Percentiles rank a stretch among this genome's conserved stretches.
These are phyloP conservation scores for Neurospora sp. DNA, from an alignment of 495 filamentous ascomycete genomes.

Conservation along the genomic window DNA sequence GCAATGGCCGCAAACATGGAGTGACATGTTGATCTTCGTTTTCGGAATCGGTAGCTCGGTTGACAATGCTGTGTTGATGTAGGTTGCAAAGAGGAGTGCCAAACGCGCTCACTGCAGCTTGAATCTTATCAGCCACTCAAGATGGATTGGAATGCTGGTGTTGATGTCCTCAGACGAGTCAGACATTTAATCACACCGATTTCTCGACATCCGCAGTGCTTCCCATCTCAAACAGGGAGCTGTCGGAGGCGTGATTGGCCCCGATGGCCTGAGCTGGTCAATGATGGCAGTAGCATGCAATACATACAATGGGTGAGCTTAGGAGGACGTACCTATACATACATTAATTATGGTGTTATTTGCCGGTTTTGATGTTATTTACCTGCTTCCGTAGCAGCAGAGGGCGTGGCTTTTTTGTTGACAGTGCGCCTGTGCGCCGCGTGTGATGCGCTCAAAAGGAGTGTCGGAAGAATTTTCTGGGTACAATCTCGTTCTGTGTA, in stretches of 20 bases:
- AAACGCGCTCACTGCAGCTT: not conserved
- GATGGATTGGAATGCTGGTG: not conserved
- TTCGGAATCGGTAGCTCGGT: not conserved
- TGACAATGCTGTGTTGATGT: not conserved
- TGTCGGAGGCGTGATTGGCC: not conserved
- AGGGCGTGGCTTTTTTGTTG: not conserved
- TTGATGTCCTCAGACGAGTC: not conserved
- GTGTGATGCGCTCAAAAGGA: not conserved
- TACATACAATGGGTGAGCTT: not conserved
- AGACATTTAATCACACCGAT: not conserved
- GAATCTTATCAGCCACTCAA: not conserved
- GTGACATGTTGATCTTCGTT: not conserved
- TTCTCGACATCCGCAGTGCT: not conserved
- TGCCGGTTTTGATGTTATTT: not conserved
- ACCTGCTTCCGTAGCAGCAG: not conserved
- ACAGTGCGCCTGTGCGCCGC: not conserved
- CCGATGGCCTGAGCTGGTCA: not conserved
- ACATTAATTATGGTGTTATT: not conserved
- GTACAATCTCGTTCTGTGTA: too few relatives aligned
- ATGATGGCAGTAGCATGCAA: not conserved
- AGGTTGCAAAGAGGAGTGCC: not conserved
- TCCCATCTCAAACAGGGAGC: not conserved
- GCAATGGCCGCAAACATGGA: not conserved
- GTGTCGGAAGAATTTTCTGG: too few relatives aligned
- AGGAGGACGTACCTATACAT: too few relatives aligned